Conservation (phyloP, 75 land plant genomes). For the Isoetes taiwanensis region DNA sequence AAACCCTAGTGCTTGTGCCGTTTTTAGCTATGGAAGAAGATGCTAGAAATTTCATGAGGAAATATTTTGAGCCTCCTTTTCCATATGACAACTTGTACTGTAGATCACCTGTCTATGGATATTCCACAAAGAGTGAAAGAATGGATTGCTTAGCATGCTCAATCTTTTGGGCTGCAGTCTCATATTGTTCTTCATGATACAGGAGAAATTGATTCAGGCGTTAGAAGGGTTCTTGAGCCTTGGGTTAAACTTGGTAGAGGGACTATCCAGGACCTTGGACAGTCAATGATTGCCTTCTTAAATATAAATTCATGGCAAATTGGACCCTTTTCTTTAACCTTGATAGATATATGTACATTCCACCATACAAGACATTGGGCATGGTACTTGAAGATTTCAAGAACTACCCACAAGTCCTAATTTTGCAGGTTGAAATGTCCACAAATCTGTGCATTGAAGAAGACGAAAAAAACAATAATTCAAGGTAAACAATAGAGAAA, state of each 20-base stretch:
- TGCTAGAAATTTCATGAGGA: neutral
- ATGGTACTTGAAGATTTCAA: slow-evolving; percentile 6
- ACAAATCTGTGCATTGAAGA: slow-evolving; percentile 9
- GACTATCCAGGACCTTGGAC: slow-evolving; percentile 13
- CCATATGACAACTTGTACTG: slow-evolving; percentile 18
- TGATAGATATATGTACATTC: slow-evolving; percentile 12
- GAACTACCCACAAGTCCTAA: slow-evolving; percentile 12
- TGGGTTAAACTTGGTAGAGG: slow-evolving; percentile 9
- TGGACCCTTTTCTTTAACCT: slow-evolving; percentile 26
- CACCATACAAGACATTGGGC: neutral
- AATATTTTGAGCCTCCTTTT: slow-evolving; percentile 5
- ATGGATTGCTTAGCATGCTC: slow-evolving; percentile 21
- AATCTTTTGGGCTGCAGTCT: slow-evolving; percentile 4
- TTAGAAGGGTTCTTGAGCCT: slow-evolving; percentile 9
- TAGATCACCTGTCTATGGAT: slow-evolving; percentile 17
- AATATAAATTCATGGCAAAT: slow-evolving; percentile 9
- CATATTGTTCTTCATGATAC: slow-evolving; percentile 14
- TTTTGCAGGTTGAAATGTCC: slow-evolving; percentile 13
- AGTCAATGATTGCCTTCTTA: slow-evolving; percentile 16
- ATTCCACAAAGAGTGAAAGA: slow-evolving; percentile 13
- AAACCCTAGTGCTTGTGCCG: too few relatives aligned
- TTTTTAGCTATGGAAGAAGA: neutral
- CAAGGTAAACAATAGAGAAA: too few relatives aligned
- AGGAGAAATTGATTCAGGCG: slow-evolving; percentile 6
- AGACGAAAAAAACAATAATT: too few relatives aligned